A percentile compares a stretch with the other conserved stretches of the same genome.
Evolutionary conservation across 1,139 yeast species (phyloP).

Genomic region (Debaryomycetaceae sp.): DNA sequence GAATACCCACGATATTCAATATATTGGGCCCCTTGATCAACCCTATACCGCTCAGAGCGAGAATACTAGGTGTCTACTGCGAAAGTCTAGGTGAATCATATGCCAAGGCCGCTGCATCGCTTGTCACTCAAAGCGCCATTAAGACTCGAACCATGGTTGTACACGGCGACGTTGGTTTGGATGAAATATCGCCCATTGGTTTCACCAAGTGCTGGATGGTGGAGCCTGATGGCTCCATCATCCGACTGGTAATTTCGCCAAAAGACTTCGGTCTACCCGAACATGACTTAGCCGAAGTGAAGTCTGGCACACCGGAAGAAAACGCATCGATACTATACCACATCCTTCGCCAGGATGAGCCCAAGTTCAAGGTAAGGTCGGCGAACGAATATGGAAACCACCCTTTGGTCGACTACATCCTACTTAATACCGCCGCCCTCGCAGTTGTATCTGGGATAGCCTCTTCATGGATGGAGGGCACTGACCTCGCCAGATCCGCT

Average conservation of each 20-base stretch:
- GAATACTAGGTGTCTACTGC: conserved; percentile 87
- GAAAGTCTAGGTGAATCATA: conserved; percentile 76
- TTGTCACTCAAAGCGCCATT: conserved; percentile 42
- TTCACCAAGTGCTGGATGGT: conserved; percentile 76
- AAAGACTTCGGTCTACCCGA: conserved; percentile 77
- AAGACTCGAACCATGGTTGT: conserved; percentile 74
- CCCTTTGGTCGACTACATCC: conserved; percentile 81
- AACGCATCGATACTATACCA: conserved; percentile 66
- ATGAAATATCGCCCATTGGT: conserved; percentile 90
- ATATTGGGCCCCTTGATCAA: conserved; percentile 89
- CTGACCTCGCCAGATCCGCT: conserved; percentile 64
- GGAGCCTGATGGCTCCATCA: conserved; percentile 40
- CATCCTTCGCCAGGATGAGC: conserved; percentile 52
- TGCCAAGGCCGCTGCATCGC: conserved; percentile 70
- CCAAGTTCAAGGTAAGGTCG: conserved; percentile 32
- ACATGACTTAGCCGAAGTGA: conserved; percentile 63
- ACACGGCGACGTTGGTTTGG: conserved; percentile 86
- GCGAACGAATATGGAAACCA: conserved; percentile 27
- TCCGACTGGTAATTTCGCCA: conserved; percentile 46
- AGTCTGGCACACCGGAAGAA: conserved; percentile 82
- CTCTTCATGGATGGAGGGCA: conserved; percentile 71
- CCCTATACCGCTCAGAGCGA: conserved; percentile 79
- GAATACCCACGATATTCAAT: conserved; percentile 90
- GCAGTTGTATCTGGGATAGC: conserved; percentile 76
- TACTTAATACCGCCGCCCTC: conserved; percentile 82